These are phyloP conservation scores for Candida argentea DNA, from an alignment of 805 yeast genomes.

Conservation along the genomic window DNA sequence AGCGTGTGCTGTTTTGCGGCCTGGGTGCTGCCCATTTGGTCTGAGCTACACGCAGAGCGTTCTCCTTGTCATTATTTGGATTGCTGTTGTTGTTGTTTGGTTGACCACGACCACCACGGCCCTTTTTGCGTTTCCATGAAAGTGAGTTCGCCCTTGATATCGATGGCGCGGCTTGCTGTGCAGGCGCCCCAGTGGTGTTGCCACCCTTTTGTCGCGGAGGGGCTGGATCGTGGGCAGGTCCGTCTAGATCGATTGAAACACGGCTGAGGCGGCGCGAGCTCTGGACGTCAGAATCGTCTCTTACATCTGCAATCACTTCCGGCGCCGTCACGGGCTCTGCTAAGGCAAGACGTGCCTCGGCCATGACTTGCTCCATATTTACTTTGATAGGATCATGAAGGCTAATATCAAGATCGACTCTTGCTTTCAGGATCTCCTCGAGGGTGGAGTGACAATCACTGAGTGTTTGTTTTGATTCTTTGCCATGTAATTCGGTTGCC, in stretches of 20 bases:
- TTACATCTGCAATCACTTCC: conserved; percentile 3
- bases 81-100: too few species aligned
- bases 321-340: conserved; percentile 7
- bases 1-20: too few species aligned
- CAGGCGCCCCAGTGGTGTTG: too few species aligned
- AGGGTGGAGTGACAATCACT: conserved; percentile 39
- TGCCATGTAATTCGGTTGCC: conserved; percentile 39
- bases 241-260: conserved; percentile 7
- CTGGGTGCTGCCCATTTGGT: too few species aligned
- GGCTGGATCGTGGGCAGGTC: conserved; percentile 5
- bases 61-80: too few species aligned
- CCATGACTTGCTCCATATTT: conserved; percentile 24
- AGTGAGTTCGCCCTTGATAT: too few species aligned
- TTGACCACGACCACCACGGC: too few species aligned
- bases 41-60: too few species aligned
- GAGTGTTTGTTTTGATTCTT: conserved; percentile 34
- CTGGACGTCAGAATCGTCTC: background rate
- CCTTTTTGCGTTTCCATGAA: too few species aligned
- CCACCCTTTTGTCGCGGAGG: too few species aligned
- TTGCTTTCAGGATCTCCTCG: conserved; percentile 26
- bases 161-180: too few species aligned
- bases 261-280: conserved; percentile 2
- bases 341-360: conserved; percentile 22
- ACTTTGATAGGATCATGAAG: conserved; percentile 18
- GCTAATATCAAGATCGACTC: conserved; percentile 22